phyloP scores from a whole-genome alignment of 1,139 yeast genomes.

The Taphrina communis region DNA sequence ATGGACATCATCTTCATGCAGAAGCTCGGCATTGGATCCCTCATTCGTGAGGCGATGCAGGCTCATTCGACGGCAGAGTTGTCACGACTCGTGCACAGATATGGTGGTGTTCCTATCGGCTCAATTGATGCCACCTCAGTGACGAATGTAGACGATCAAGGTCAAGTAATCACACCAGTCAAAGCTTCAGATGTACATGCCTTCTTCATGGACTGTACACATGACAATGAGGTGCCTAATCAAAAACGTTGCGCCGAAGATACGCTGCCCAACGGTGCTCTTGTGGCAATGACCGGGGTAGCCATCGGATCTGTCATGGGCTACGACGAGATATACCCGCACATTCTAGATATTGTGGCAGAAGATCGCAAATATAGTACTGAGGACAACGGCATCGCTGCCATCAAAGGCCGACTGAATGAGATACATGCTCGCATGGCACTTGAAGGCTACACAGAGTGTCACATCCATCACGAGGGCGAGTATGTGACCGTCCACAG shows the following conservation, averaged over 20 bases:
- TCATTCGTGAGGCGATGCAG: slow-evolving; percentile 97
- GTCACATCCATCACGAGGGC: slow-evolving; percentile 92
- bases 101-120: slow-evolving; percentile 96
- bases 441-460: slow-evolving; percentile 75
- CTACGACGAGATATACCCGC: slow-evolving; percentile 88
- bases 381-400: slow-evolving; percentile 71
- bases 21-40: slow-evolving; percentile 81
- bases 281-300: slow-evolving; percentile 89
- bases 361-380: slow-evolving; percentile 70
- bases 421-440: slow-evolving; percentile 72
- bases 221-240: slow-evolving; percentile 87
- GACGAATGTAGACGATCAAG: slow-evolving; percentile 36
- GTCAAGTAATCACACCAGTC: slow-evolving; percentile 49
- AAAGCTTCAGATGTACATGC: slow-evolving; percentile 82
- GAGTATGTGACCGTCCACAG: slow-evolving; percentile 91
- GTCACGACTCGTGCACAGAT: slow-evolving; percentile 83
- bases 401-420: slow-evolving; percentile 65
- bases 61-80: slow-evolving; percentile 88
- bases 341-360: slow-evolving; percentile 76
- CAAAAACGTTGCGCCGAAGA: slow-evolving; percentile 93
- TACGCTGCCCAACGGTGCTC: slow-evolving; percentile 90
- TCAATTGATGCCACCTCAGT: slow-evolving; percentile 58
- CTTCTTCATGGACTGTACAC: slow-evolving; percentile 95
- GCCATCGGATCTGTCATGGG: slow-evolving; percentile 96
- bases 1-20: slow-evolving; percentile 91